A percentile compares a stretch with the other conserved stretches of the same genome.
phyloP scores from a whole-genome alignment of 1,284 basidiomycete genomes.

The Trichosporon asahii region DNA sequence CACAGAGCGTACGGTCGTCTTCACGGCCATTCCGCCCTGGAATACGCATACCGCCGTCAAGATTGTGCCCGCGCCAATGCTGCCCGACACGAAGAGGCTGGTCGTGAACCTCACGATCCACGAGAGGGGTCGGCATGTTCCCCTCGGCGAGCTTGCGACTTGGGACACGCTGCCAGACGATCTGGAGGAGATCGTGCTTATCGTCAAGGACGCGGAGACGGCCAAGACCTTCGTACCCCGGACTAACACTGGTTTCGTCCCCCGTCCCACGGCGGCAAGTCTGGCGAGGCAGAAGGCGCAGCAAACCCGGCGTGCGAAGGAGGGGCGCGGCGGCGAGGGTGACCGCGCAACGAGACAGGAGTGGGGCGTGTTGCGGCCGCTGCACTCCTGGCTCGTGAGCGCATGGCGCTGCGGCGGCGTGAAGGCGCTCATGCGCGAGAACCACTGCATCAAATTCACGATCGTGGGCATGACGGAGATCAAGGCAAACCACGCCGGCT shows the following conservation, averaged over 20 bases:
- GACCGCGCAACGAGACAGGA: neutral
- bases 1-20: neutral
- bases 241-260: neutral
- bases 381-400: neutral
- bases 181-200: neutral
- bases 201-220: neutral
- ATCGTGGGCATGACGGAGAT: constrained; percentile 2
- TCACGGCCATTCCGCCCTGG: neutral
- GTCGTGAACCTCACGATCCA: neutral
- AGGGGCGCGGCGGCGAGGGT: neutral
- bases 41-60: neutral
- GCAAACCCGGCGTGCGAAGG: neutral
- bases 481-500: neutral
- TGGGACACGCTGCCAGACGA: neutral
- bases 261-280: neutral
- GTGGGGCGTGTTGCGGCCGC: neutral
- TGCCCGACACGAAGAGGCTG: neutral
- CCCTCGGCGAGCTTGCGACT: neutral
- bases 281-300: neutral
- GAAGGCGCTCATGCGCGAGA: neutral
- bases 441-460: neutral
- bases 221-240: neutral
- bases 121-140: neutral
- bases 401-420: constrained; percentile 5
- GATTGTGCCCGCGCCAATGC: neutral